Evolutionary conservation across 2,329 filamentous ascomycete species (phyloP), one percentile per base, ranked within the genome.

Genomic region (Talaromyces sp.): DNA sequence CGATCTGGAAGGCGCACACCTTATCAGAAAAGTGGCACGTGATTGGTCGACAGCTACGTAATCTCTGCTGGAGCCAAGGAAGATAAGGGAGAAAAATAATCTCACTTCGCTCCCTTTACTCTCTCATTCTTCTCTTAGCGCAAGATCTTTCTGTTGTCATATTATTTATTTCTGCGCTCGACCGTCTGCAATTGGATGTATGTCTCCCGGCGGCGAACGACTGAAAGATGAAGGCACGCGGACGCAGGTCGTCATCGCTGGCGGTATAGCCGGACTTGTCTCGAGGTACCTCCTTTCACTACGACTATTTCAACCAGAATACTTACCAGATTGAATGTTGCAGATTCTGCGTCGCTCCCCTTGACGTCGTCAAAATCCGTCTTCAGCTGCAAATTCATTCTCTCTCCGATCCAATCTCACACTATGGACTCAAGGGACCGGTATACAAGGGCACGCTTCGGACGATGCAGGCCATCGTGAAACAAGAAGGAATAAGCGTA

Each of bases 281-380:
- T 95, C 95, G 63, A 90, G 93, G 90, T 92, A 76, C 31, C 10
- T 16, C 9, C 50, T 39, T 22, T 24, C 22, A 3, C 24, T 10
- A 11, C n/a, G 1, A 59, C 1, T 10, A 19, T 2, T n/a, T 59
- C 13, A 37, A 22, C 14, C 3, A 43, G 11, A 6, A 27, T 54
- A 8, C 56, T 61, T 33, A 62, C 6, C 3, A 8, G 16, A 5
- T 14, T 47, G 14, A 13, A 10, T 31, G 3, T 56, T 27, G 19
- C 71, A 93, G 91, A 76, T 98, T 99, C 83, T 87, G 95, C 74
- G 90, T 98, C 75, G 92, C 95, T 19, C 95, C 95, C 62, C 90
- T 99, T 70, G 95, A 99, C 78, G 95, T 99, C 68, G 88, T 98
- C 80, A 98, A 99, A 83, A 99, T 99, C 80, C 91, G 95, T 56